Conservation (phyloP, 2,329 filamentous ascomycete genomes). For the Cytospora chrysosperma region DNA sequence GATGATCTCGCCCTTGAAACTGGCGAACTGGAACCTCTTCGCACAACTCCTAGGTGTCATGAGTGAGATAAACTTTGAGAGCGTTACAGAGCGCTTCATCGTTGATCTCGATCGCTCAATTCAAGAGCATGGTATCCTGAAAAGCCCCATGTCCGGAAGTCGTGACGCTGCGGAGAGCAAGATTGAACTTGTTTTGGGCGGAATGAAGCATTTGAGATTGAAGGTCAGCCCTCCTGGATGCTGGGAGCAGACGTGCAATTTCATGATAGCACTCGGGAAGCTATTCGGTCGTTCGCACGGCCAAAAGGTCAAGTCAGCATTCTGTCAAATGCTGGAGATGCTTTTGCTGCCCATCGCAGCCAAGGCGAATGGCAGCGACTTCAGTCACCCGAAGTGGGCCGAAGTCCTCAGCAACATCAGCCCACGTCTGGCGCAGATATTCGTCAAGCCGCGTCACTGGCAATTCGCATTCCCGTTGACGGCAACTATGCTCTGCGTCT, state of each 20-base stretch:
- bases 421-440: conserved; percentile 77
- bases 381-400: conserved; percentile 81
- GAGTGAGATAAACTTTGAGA: conserved; percentile 87
- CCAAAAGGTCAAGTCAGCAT: conserved; percentile 86
- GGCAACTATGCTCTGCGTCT: conserved; percentile 83
- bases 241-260: conserved; percentile 87
- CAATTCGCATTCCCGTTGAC: conserved; percentile 82
- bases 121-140: conserved; percentile 67
- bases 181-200: conserved; percentile 82
- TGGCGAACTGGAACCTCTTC: conserved; percentile 95
- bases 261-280: conserved; percentile 76
- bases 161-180: conserved; percentile 73
- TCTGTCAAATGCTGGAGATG: conserved; percentile 87
- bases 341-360: conserved; percentile 85
- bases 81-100: conserved; percentile 79
- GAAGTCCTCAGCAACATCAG: conserved; percentile 79
- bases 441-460: conserved; percentile 93
- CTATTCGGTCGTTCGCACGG: conserved; percentile 86
- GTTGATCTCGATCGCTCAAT: conserved; percentile 76
- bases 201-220: conserved; percentile 86
- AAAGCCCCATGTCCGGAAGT: conserved; percentile 57
- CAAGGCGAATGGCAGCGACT: conserved; percentile 70
- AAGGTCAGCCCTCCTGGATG: conserved; percentile 69
- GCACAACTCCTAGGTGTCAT: conserved; percentile 91
- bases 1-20: conserved; percentile 73